A percentile compares a stretch with the other conserved stretches of the same genome.
Conservation (phyloP, 768 basidiomycete species). For the Suillus brevipes region DNA sequence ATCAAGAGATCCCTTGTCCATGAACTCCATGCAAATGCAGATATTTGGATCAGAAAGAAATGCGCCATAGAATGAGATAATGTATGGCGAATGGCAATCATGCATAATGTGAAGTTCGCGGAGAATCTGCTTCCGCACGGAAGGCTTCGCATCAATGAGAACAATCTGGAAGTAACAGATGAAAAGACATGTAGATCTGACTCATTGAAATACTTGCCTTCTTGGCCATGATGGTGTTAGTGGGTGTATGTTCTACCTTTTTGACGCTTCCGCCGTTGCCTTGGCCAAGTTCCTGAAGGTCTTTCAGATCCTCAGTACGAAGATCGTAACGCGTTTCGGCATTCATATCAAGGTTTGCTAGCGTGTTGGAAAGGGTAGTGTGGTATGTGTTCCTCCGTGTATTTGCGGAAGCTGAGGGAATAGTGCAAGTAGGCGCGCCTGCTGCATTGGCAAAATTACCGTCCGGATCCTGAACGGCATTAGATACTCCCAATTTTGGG, state of each 20-base stretch:
- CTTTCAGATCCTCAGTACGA: conserved; percentile 86
- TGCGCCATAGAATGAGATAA: conserved; percentile 96
- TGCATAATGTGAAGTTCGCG: conserved; percentile 99
- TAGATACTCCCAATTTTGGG: conserved; percentile 54
- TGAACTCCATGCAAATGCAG: conserved; percentile 97
- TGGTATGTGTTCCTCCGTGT: conserved; percentile 73
- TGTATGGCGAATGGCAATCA: conserved; percentile 90
- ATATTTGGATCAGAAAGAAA: conserved; percentile 97
- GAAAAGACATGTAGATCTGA: background rate
- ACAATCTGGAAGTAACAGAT: conserved; percentile 64
- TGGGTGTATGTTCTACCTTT: conserved; percentile 90
- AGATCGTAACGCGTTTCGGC: conserved; percentile 84
- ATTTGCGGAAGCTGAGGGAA: conserved; percentile 50
- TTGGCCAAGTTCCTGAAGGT: conserved; percentile 87
- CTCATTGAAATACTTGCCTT: conserved; percentile 61
- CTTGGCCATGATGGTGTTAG: conserved; percentile 94
- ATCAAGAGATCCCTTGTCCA: conserved; percentile 93
- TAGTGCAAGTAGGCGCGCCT: conserved; percentile 51
- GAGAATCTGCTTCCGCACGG: conserved; percentile 95
- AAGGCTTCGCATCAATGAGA: conserved; percentile 93
- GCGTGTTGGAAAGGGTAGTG: conserved; percentile 74
- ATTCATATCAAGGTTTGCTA: conserved; percentile 85
- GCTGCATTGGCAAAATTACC: conserved; percentile 50
- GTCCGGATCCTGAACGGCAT: conserved; percentile 33
- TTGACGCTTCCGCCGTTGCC: conserved; percentile 98